These are phyloP conservation scores for Vaccinium myrtillus DNA, from an alignment of 148 eudicot species.

Conservation along the genomic window DNA sequence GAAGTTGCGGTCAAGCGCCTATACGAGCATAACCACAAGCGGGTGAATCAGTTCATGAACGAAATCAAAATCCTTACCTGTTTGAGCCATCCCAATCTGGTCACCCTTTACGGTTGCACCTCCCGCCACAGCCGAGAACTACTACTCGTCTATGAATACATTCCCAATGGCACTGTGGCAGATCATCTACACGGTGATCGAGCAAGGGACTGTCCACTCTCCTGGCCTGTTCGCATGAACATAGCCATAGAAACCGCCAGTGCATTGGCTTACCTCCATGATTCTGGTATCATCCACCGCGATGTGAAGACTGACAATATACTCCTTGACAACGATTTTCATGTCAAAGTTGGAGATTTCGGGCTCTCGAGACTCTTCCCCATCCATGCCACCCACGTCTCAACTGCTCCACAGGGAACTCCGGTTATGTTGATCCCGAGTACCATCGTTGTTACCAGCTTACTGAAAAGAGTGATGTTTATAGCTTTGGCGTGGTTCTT, in stretches of 20 bases:
- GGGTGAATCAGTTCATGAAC: conserved; percentile 13
- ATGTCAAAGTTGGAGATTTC: conserved; percentile 40
- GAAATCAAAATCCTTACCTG: conserved; percentile 2
- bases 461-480: conserved; percentile 62
- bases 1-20: conserved; percentile 74
- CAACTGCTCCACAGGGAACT: conserved; percentile 43
- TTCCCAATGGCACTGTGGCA: conserved; percentile 61
- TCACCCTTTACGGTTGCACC: conserved; percentile 63
- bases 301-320: conserved; percentile 26
- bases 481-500: conserved; percentile 60
- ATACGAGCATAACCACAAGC: conserved; percentile 27
- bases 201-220: conserved; percentile 13
- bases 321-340: conserved; percentile 29
- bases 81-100: conserved; percentile 54
- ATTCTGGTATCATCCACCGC: conserved; percentile 32
- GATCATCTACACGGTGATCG: conserved; percentile 22
- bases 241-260: conserved; percentile 41
- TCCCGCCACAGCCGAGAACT: conserved; percentile 58
- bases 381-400: conserved; percentile 28
- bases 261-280: conserved; percentile 38
- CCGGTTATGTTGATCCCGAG: conserved; percentile 64
- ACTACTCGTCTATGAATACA: conserved; percentile 59
- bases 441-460: conserved; percentile 55
- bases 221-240: conserved; percentile 32
- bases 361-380: conserved; percentile 24